Conservation (phyloP, 768 basidiomycete species). For the Stropharia rugosoannulata region DNA sequence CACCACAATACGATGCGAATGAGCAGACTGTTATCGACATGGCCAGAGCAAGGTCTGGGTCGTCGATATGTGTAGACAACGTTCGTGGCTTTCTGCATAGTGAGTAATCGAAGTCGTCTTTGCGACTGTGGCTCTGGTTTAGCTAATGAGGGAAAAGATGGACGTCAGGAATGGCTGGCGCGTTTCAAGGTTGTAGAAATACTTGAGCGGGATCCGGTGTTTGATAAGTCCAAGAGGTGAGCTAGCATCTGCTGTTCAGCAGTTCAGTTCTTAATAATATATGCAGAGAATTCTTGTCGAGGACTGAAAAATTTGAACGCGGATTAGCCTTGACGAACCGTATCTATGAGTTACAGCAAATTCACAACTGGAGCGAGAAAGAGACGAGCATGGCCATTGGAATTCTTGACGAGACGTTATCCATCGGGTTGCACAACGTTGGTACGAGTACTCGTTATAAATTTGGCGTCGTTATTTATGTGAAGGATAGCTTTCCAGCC, state of each 20-base stretch:
- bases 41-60: slow-evolving; percentile 41
- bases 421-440: slow-evolving; percentile 38
- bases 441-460: slow-evolving; percentile 27
- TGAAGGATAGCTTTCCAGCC: slow-evolving; percentile 58
- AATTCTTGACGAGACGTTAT: slow-evolving; percentile 51
- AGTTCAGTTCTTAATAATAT: neutral
- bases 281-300: slow-evolving; percentile 55
- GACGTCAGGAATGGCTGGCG: slow-evolving; percentile 47
- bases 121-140: neutral
- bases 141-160: slow-evolving; percentile 35
- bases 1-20: slow-evolving; percentile 32
- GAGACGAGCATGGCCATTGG: slow-evolving; percentile 46
- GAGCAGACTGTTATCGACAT: slow-evolving; percentile 54
- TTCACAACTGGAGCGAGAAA: slow-evolving; percentile 50
- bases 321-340: slow-evolving; percentile 55
- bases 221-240: slow-evolving; percentile 59
- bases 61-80: slow-evolving; percentile 40
- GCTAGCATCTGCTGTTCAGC: neutral
- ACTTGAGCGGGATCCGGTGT: slow-evolving; percentile 53
- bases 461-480: neutral
- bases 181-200: slow-evolving; percentile 42
- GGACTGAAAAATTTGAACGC: slow-evolving; percentile 56
- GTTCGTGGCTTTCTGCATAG: slow-evolving; percentile 52
- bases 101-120: slow-evolving; percentile 28
- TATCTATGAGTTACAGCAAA: slow-evolving; percentile 56